phyloP scores from a whole-genome alignment of 495 filamentous ascomycete genomes.

The Xylaria castorea region DNA sequence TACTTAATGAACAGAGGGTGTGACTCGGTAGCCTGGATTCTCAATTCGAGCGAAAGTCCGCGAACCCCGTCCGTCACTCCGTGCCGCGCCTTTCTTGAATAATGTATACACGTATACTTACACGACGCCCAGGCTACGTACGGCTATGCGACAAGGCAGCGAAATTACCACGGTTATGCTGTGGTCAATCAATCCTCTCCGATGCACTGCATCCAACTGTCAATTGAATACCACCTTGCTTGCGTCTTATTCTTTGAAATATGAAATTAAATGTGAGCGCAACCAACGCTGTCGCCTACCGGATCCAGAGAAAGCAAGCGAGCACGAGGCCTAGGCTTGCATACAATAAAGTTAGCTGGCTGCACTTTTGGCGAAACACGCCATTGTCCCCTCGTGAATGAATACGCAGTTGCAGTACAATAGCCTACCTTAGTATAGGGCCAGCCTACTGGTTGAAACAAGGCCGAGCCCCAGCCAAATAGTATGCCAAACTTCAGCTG shows the following conservation, averaged over 20 bases:
- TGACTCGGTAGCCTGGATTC: slow-evolving; percentile 2
- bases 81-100: neutral
- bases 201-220: slow-evolving; percentile 2
- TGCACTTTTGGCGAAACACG: slow-evolving; percentile 16
- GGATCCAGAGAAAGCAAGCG: slow-evolving; percentile 21
- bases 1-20: neutral
- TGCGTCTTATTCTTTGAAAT: slow-evolving; percentile 3
- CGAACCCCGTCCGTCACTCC: slow-evolving; percentile 15
- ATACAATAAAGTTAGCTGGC: too few species aligned
- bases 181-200: neutral
- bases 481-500: neutral
- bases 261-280: slow-evolving; percentile 2
- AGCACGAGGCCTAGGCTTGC: slow-evolving; percentile 14
- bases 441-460: slow-evolving; percentile 1
- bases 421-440: neutral
- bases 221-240: slow-evolving; percentile 14
- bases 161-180: slow-evolving; percentile 13
- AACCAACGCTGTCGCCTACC: neutral
- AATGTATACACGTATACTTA: neutral
- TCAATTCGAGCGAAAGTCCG: slow-evolving; percentile 19
- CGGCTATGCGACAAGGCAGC: slow-evolving; percentile 12
- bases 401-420: neutral
- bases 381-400: slow-evolving; percentile 3
- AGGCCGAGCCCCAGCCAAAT: neutral
- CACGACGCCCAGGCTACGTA: neutral